Evolutionary conservation across 2,329 filamentous ascomycete species (phyloP), one percentile per base, ranked within the genome.

Genomic region (Hypoxylon sp.): DNA sequence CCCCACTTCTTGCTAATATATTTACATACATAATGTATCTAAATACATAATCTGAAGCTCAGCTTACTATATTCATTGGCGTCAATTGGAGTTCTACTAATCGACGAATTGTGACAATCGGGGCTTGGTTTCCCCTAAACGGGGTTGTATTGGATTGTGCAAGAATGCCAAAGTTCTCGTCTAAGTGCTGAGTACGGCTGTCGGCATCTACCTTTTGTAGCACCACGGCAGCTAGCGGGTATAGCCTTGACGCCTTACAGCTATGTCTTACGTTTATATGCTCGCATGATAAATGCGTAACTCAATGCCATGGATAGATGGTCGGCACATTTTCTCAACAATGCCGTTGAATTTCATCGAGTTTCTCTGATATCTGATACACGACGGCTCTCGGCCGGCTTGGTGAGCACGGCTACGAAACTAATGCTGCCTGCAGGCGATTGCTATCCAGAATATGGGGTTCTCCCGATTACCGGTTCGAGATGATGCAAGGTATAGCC

Each of bases 381-480:
- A n/a, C 22, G 30, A 37, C 65, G 65, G 71, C 69, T 73, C 63
- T 73, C 71, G 71, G 71, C 59, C 47, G 19, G 19, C 39, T 56
- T 34, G 47, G 32, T n/a, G 17, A 59, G 55, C 26, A 64, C 69
- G 70, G 70, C 68, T 69, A 69, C 56, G 56, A 51, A 60, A 61
- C 55, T 44, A 15, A 55, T 41, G n/a, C 37, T 19, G 19, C 17
- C 37, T 8, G 37, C 17, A 48, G 37, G 34, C 59, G 56, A 65
- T 67, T 67, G 62, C 58, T 19, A 24, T 24, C 19, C 4, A 6
- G 59, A 67, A 65, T 65, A 62, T 65, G 65, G 65, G 61, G 65
- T 60, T 52, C 26, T 17, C 17, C 67, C 67, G 67, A 68, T 67
- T 69, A 68, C 71, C 71, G 71, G 68, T 68, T 72, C 65, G 68